Evolutionary conservation across 345 rosid genomes (phyloP), one percentile per base, ranked within the genome.

Genomic region (Gossypium longicalyx): DNA sequence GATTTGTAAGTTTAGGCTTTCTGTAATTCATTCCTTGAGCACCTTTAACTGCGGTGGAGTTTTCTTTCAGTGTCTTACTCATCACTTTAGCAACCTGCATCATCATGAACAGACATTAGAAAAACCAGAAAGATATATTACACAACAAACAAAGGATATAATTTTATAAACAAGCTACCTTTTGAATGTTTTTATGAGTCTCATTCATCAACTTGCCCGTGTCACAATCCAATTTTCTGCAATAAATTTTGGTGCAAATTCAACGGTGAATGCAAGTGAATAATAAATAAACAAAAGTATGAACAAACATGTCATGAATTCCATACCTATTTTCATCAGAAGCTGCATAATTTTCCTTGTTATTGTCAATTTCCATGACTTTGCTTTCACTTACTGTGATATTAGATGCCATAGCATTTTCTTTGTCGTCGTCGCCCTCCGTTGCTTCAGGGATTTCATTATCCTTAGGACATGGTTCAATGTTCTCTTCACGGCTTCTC

Each of bases 1-100:
- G 98, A 87, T 90, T 85, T 7, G 98, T 95, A 34, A 90, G 86
- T 82, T 83, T 91, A 67, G 94, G 93, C 76, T 90, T 93, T 73
- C 71, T 77, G 59, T 83, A 85, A 83, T 87, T 87, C 68, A 82
- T 74, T 73, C 72, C 76, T 76, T 68, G 80, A 65, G 82, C 75
- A 57, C 78, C 72, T 27, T 19, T 66, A 19, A 73, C 79, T 47
- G 73, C 78, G 8, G 77, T 22, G 45, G 82, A 72, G 75, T 72
- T 82, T 45, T 87, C 87, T 82, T 78, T 87, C 17, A 74, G 61
- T 77, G 78, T 75, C 67, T 78, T 90, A 19, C 72, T 76, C 51
- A 59, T 77, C 74, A 67, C 60, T 81, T 70, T 82, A 53, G 74
- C 47, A 12, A 64, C 86, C 93, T 92, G 87, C 71, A 80, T 64